Base-by-base conservation (phyloP, 495 filamentous ascomycete genomes). In the Lineolata rhizophorae region DNA sequence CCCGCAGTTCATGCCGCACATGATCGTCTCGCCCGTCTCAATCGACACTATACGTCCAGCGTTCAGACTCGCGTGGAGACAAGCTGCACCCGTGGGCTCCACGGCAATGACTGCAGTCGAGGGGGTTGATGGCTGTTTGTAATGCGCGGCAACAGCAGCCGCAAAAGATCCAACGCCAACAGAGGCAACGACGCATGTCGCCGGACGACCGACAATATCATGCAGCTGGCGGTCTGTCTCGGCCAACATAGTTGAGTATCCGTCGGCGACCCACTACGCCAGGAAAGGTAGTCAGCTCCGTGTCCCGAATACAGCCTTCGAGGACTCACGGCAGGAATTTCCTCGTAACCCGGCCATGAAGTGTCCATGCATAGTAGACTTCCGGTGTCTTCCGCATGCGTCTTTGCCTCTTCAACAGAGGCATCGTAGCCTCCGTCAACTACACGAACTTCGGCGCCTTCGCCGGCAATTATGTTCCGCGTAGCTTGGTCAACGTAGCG, bases 1-100 rank as follows among this genome's bases (percentile, higher is more conserved):
- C 2, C 72, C 71, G 38, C 72, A 77, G 39, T 70, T 62, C 61
- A 77, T 62, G 2, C 72, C 72, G 31, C 55, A 53, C 72, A 78
- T 77, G 42, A 75, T 73, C 3, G 63, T 76, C 5, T 54, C 41
- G 0, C 47, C 52, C 0, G 68, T 75, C 2, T 38, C 11, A 2
- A 71, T 55, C 0, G 54, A 31, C 3, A 52, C 50, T 11, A 56
- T 48, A 20, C 54, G 37, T 2, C 62, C 64, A 4, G 37, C 46
- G 19, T 50, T 45, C 11, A 77, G 44, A 29, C 61, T 69, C 1
- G 48, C 37, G 14, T 56, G 55, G 18, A 78, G 43, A 51, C 67
- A 69, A 3, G 72, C 59, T 9, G 71, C 71, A 4, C 67, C 63
- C 9, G 66, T 64, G 1, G 71, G 64, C 42, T 80, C 74, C 4